Evolutionary conservation across 805 yeast species (phyloP).

Genomic region (Kluyveromyces lactis): DNA sequence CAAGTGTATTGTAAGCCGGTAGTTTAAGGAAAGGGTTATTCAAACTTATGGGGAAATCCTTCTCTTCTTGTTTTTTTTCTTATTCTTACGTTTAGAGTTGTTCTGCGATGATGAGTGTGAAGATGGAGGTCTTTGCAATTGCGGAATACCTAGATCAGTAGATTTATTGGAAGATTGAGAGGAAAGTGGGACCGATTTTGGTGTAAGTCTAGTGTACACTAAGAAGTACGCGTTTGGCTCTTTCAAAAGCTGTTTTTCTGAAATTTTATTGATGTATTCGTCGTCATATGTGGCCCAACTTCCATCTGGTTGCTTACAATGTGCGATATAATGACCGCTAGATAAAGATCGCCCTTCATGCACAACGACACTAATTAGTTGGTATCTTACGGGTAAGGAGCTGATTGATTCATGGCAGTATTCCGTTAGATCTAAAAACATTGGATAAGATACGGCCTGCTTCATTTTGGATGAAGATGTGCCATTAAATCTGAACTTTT

Average conservation of each 20-base stretch:
- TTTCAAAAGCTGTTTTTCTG: constrained; percentile 64
- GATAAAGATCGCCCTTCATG: constrained; percentile 92
- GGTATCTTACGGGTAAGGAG: constrained; percentile 47
- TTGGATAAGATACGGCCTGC: constrained; percentile 75
- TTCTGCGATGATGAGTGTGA: constrained; percentile 8
- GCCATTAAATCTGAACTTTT: constrained; percentile 85
- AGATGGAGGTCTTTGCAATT: constrained; percentile 5
- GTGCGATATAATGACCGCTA: constrained; percentile 89
- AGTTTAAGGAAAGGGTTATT: too few species aligned
- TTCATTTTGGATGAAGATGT: constrained; percentile 75
- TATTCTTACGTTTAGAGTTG: constrained; percentile 8
- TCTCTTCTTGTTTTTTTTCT: constrained; percentile 21
- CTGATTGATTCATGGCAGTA: constrained; percentile 36
- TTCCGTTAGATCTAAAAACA: constrained; percentile 61
- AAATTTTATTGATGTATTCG: constrained; percentile 68
- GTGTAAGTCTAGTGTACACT: constrained; percentile 70
- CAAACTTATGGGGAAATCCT: not conserved
- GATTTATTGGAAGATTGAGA: constrained; percentile 6
- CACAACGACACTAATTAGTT: constrained; percentile 73
- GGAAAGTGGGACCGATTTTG: constrained; percentile 32
- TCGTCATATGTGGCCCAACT: constrained; percentile 94
- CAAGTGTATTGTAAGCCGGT: too few species aligned
- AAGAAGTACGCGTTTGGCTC: constrained; percentile 89
- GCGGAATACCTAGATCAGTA: constrained; percentile 14
- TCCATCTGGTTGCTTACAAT: constrained; percentile 86